Percentiles rank a stretch among this genome's conserved stretches.
These are phyloP conservation scores for Ceratobasidium sp. DNA, from an alignment of 1,284 basidiomycete genomes.

Conservation along the genomic window DNA sequence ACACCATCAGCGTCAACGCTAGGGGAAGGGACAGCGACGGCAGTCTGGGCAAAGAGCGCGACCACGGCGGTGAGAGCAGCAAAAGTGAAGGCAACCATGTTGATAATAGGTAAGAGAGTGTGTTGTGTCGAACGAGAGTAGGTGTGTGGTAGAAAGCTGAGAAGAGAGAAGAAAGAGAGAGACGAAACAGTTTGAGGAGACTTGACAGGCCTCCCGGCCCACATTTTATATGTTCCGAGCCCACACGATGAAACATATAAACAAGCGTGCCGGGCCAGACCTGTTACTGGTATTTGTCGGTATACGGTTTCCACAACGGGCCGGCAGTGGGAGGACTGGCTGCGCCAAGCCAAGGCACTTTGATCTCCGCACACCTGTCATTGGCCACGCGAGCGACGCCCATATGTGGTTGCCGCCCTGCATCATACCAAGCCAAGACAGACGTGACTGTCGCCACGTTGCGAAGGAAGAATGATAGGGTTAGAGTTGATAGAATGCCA, in stretches of 20 bases:
- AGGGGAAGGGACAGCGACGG: neutral
- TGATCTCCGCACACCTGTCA: neutral
- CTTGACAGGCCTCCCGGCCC: neutral
- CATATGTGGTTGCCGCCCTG: neutral
- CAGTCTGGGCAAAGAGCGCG: slow-evolving; percentile 3
- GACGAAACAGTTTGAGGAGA: slow-evolving; percentile 5
- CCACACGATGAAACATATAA: slow-evolving; percentile 1
- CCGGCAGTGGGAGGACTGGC: neutral
- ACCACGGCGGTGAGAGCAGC: neutral
- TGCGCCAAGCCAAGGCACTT: slow-evolving; percentile 3
- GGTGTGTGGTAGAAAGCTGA: neutral
- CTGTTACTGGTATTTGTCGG: neutral
- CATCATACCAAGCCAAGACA: neutral
- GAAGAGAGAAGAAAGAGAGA: slow-evolving; percentile 2
- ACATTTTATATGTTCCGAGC: neutral
- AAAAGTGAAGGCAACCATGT: slow-evolving; percentile 3
- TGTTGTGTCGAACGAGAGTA: slow-evolving; percentile 7
- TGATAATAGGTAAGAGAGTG: slow-evolving; percentile 5
- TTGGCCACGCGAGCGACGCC: neutral
- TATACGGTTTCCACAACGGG: neutral
- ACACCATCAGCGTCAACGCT: slow-evolving; percentile 6
- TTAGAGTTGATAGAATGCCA: neutral
- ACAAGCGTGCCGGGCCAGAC: neutral
- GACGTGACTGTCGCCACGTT: neutral
- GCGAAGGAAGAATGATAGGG: neutral